Evolutionary conservation across 2,329 filamentous ascomycete genomes (phyloP), one percentile per base, ranked within the genome.

Genomic region (Diaporthe citri): DNA sequence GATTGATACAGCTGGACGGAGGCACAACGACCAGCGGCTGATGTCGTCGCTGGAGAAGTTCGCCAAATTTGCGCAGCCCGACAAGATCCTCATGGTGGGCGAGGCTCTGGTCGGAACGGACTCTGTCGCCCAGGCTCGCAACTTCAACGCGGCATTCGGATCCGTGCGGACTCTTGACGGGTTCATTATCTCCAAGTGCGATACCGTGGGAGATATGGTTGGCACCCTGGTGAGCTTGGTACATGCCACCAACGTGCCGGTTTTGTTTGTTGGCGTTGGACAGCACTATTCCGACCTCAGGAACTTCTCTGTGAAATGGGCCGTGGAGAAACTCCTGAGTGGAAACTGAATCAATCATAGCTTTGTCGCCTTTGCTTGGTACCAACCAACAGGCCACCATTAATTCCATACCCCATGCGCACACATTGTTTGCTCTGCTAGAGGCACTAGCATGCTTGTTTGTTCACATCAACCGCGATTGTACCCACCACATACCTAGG

Each of bases 181-280:
- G 8, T 99, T 99, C 84, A 98, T 99, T 82, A 98, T 99, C 80
- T 96, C 93, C 76, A 99, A 99, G 85, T 98, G 97, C 83, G 97
- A 99, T 86, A 99, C 97, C 0, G 97, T 99, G 51, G 97, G 97
- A n/a, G 96, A 98, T 85, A 98, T 98, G 96, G 95, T 98, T 57
- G 95, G 90, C 79, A 98, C 96, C 3, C 87, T 99, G 77, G 97
- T 99, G 77, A 98, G 95, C 82, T 96, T 99, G 88, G 96, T 99
- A 52, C 96, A 98, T 85, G 96, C 97, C 4, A 99, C 97, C 4
- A 95, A 96, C 39, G 97, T 99, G 60, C 97, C 97, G 0, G 95
- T 99, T 28, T 89, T 98, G 15, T 99, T 99, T 82, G 90, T 99
- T 78, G 97, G 90, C 74, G 91, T 93, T 39, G 91, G 91, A 17